Conservation (phyloP, 1,139 yeast genomes). For the Entelexis paramagnoliae region DNA sequence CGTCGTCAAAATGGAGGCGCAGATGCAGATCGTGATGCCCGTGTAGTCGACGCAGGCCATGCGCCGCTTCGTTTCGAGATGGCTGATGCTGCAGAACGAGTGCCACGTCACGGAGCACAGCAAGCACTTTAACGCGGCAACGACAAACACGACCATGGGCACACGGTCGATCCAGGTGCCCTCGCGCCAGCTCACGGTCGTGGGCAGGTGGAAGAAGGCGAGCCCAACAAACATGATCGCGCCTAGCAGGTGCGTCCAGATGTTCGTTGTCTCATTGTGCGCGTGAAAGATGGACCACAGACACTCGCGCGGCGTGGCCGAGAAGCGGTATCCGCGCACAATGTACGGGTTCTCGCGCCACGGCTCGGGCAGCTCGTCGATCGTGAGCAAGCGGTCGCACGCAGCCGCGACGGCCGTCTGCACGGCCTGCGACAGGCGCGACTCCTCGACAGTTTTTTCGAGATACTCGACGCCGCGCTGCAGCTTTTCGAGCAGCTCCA, state of each 20-base stretch:
- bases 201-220: conserved; percentile 53
- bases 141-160: conserved; percentile 53
- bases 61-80: conserved; percentile 49
- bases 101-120: conserved; percentile 82
- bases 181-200: conserved; percentile 34
- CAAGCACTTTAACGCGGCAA: conserved; percentile 68
- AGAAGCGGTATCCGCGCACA: conserved; percentile 74
- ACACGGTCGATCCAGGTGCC: conserved; percentile 41
- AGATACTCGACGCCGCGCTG: conserved; percentile 27
- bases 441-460: conserved; percentile 31
- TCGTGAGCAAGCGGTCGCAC: conserved; percentile 50
- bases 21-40: conserved; percentile 81
- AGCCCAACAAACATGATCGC: conserved; percentile 48
- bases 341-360: conserved; percentile 92
- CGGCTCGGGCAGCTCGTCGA: conserved; percentile 78
- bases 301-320: conserved; percentile 52
- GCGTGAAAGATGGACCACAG: conserved; percentile 46
- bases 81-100: conserved; percentile 73
- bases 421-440: conserved; percentile 26
- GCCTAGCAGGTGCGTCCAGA: conserved; percentile 86
- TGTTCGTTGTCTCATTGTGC: conserved; percentile 87
- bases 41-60: conserved; percentile 94
- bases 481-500: conserved; percentile 21
- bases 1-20: conserved; percentile 80
- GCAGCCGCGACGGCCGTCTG: conserved; percentile 39